These are phyloP conservation scores for Ophiocordyceps robertsii DNA, from an alignment of 2,329 filamentous ascomycete species.

Conservation along the genomic window DNA sequence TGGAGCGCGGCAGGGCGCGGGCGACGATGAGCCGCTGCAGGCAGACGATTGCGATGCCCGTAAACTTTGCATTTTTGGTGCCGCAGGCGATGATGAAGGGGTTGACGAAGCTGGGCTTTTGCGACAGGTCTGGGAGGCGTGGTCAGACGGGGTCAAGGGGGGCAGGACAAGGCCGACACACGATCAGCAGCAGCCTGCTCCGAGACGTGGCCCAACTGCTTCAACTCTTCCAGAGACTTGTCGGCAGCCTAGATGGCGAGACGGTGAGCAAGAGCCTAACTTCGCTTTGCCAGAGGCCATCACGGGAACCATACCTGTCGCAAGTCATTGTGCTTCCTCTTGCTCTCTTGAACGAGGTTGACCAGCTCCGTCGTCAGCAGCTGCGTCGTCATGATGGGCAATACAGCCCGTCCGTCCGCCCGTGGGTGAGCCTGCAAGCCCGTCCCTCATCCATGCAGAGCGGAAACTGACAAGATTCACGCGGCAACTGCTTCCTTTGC, in stretches of 20 bases:
- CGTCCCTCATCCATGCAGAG: conserved; percentile 13
- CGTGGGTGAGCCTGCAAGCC: conserved; percentile 10
- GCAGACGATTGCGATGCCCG: conserved; percentile 73
- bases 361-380: conserved; percentile 77
- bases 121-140: conserved; percentile 56
- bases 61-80: conserved; percentile 83
- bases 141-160: background rate
- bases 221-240: conserved; percentile 84
- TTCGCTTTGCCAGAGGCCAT: background rate
- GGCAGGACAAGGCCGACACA: conserved; percentile 7
- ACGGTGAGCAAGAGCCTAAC: background rate
- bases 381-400: conserved; percentile 70
- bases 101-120: conserved; percentile 72
- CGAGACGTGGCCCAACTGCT: conserved; percentile 24
- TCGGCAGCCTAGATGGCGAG: conserved; percentile 58
- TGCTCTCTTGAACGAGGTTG: conserved; percentile 89
- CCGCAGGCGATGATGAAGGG: conserved; percentile 90
- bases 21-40: conserved; percentile 79
- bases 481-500: background rate
- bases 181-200: conserved; percentile 25
- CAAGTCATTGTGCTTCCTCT: conserved; percentile 83
- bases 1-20: conserved; percentile 62
- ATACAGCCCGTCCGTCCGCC: conserved; percentile 8
- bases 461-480: background rate
- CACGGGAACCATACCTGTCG: conserved; percentile 47